Percentiles rank a stretch among this genome's conserved stretches.
phyloP scores from a whole-genome alignment of 2,329 filamentous ascomycete genomes.

The Thielaviopsis musarum region DNA sequence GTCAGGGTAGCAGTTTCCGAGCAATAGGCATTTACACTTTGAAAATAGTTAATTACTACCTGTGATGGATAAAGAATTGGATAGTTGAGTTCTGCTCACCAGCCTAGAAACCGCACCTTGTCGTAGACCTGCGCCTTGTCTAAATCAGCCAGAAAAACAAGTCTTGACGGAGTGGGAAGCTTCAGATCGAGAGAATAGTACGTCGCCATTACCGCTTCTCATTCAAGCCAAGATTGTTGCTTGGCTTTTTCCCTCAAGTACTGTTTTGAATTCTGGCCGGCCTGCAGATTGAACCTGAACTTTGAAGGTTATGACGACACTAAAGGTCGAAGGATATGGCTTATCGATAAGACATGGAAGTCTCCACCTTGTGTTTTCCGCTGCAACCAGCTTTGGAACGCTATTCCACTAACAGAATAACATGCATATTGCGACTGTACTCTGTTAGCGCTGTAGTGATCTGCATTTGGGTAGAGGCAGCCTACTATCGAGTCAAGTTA shows the following conservation, averaged over 20 bases:
- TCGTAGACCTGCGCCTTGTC: conserved; percentile 33
- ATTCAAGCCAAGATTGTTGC: neutral
- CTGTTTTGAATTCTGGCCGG: too few relatives aligned
- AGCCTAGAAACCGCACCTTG: conserved; percentile 88
- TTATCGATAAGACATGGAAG: neutral
- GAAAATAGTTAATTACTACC: neutral
- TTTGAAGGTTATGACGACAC: neutral
- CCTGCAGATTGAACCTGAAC: too few relatives aligned
- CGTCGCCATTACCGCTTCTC: neutral
- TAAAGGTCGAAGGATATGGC: neutral
- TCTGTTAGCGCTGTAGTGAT: neutral
- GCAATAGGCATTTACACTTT: conserved; percentile 30
- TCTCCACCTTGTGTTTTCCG: neutral
- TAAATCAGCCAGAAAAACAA: conserved; percentile 49
- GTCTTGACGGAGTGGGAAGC: conserved; percentile 45
- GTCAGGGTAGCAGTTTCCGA: conserved; percentile 41
- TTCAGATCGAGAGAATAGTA: conserved; percentile 22
- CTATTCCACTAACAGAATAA: neutral
- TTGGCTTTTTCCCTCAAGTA: too few relatives aligned
- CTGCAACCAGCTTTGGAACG: neutral
- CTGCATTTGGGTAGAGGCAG: neutral
- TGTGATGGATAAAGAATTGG: neutral
- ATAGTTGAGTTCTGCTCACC: conserved; percentile 48
- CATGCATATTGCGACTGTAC: neutral
- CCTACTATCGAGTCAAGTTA: neutral